Base-by-base conservation (phyloP, 495 filamentous ascomycete species). In the Clavariopsis aquatica region DNA sequence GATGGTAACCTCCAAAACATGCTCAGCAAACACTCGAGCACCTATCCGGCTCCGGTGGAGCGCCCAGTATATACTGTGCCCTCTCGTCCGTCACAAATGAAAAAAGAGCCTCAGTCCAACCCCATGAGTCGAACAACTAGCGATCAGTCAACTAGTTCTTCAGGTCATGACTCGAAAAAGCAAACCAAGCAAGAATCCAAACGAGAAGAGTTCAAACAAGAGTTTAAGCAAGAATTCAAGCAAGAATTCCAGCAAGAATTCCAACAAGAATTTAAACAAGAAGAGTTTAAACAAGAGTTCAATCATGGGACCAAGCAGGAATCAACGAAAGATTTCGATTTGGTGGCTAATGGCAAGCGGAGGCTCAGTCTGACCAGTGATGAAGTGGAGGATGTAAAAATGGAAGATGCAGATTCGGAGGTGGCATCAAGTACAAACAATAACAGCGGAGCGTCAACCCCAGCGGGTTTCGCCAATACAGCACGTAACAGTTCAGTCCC, bases 1-100 rank as follows among this genome's bases (percentile, higher is more conserved):
- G 80, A 82, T 38, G 91, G 88, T 15, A 83, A 96, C 70, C 72
- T 88, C n/a, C 49, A 75, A 43, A 71, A 67, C 7, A 77, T 83
- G 52, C 76, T 88, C 15, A 70, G 75, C 49, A 76, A 75, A 62
- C 83, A 83, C 6, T 78, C 68, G 13, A 64, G 60, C 10, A 15
- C 55, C 29, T 67, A 56, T 26, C 61, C 62, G 10, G 52, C 57
- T 13, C 60, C 51, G 5, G 23, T 20, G 24, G 36, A 54, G 12
- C 28, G 13, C 12, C 45, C 15, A 22, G 10, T 22, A 1, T 36
- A 23, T 26, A 19, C n/a, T 28, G 47, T 53, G 51, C 52, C 60
- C 10, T 53, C 59, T 10, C 47, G 45, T n/a, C 28, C 59, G 12
- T 24, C 34, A 10, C 52, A 38, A 24, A 52, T 60, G 15, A 49